Evolutionary conservation across 441 rosid species (phyloP).

Genomic region (Populus tomentosa): DNA sequence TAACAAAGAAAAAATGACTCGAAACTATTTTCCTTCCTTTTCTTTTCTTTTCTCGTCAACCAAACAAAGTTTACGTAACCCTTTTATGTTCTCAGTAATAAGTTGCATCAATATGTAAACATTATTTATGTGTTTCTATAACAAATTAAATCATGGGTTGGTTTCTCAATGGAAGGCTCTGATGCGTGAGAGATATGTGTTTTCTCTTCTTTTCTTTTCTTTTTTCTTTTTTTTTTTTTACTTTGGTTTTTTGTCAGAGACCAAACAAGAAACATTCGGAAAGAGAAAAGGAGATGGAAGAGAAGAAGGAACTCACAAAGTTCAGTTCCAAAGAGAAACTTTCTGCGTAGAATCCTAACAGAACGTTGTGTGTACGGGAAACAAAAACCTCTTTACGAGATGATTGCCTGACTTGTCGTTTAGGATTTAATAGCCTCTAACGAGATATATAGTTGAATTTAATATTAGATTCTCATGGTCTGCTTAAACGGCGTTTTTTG

Average conservation of each 20-base stretch:
- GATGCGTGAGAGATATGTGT: neutral
- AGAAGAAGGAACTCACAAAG: neutral
- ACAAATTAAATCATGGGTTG: no score
- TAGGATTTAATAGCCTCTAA: neutral
- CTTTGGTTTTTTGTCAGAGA: neutral
- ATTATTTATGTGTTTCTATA: neutral
- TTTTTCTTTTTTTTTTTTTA: no score
- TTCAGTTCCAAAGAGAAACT: neutral
- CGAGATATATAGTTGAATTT: neutral
- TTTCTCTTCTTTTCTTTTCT: neutral
- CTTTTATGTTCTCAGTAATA: neutral
- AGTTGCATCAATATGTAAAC: neutral
- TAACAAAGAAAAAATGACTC: neutral
- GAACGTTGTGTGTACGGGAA: neutral
- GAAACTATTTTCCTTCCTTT: neutral
- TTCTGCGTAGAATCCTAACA: neutral
- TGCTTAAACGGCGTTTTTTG: neutral
- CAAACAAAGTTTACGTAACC: neutral
- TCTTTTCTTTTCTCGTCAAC: neutral
- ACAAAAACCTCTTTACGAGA: neutral
- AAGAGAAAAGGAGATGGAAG: neutral
- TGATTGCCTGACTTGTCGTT: neutral
- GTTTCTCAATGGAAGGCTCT: neutral
- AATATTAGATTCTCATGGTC: neutral
- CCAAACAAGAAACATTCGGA: neutral